Evolutionary conservation across 148 eudicot species (phyloP), one percentile per base, ranked within the genome.

Genomic region (Spergularia bocconei): DNA sequence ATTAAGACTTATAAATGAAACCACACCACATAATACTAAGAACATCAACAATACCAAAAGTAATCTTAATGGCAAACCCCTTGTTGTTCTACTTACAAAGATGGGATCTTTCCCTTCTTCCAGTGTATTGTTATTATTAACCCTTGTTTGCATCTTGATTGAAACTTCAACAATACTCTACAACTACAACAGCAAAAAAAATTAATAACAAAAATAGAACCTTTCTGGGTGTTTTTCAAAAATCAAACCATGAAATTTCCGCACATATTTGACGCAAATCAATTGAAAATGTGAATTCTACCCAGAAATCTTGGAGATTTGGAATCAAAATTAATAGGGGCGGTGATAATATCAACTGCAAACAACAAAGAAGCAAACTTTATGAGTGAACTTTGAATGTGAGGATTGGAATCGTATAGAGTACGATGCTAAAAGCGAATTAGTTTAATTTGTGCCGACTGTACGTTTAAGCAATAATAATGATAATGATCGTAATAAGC

Each of bases 91-190:
- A 58, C 53, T 77, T 57, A 69, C 23, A 77, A 71, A 74, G 64
- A 11, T 70, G 21, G 85, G 80, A 73, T 93, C 95, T 70, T 90
- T 91, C 51, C 88, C 93, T 68, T 91, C 95, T 74, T 91, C 98
- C 85, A 90, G 77, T 65, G 85, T 58, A 52, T 74, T 52, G 11
- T 82, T 79, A 84, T 90, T 84, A 52, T 74, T 51, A 11, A 81
- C 79, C 85, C 87, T 84, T 33, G 57, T 52, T 52, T 69, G 59
- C 72, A 69, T 69, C 72, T 44, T 71, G 60, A 56, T 77, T 66
- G n/a, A 50, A 61, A 19, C 64, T 67, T 60, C 60, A 19, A 29
- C 67, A 44, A 44, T 0, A 44, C 48, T 44, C 10, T 9, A 44
- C 7, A 59, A 7, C 10, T 9, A 44, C 7, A 59, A 7, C 23